These are phyloP conservation scores for Pseudogymnoascus sp. DNA, from an alignment of 2,329 filamentous ascomycete species.

Conservation along the genomic window DNA sequence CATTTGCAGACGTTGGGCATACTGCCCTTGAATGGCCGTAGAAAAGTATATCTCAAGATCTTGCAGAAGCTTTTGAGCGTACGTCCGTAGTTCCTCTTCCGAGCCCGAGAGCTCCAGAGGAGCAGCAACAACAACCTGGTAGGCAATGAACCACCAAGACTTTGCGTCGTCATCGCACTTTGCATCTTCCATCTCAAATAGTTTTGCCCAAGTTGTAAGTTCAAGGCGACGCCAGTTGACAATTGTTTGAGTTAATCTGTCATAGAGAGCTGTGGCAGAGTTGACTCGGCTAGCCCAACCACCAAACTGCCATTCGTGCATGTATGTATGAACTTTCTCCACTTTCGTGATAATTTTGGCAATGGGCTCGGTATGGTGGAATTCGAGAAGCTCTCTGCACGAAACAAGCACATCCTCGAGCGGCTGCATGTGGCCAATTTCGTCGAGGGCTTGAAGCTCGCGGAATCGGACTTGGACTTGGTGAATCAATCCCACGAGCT, in stretches of 20 bases:
- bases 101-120: conserved; percentile 59
- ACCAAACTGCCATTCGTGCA: conserved; percentile 88
- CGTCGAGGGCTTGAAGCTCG: conserved; percentile 58
- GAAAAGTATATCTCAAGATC: conserved; percentile 74
- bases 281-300: conserved; percentile 78
- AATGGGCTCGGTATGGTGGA: conserved; percentile 73
- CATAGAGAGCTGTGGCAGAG: conserved; percentile 61
- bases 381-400: conserved; percentile 66
- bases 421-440: conserved; percentile 65
- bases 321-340: conserved; percentile 75
- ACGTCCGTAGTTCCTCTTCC: conserved; percentile 50
- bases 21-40: conserved; percentile 75
- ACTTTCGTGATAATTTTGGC: conserved; percentile 78
- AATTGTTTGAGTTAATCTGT: conserved; percentile 70
- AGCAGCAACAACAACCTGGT: conserved; percentile 76
- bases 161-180: conserved; percentile 71
- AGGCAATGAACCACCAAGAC: conserved; percentile 95
- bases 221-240: conserved; percentile 88
- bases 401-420: conserved; percentile 69
- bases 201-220: conserved; percentile 79
- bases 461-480: conserved; percentile 65
- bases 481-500: conserved; percentile 61
- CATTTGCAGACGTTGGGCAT: conserved; percentile 61
- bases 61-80: conserved; percentile 62
- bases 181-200: conserved; percentile 76